phyloP scores from a whole-genome alignment of 495 filamentous ascomycete species.

The Tuber calosporum region DNA sequence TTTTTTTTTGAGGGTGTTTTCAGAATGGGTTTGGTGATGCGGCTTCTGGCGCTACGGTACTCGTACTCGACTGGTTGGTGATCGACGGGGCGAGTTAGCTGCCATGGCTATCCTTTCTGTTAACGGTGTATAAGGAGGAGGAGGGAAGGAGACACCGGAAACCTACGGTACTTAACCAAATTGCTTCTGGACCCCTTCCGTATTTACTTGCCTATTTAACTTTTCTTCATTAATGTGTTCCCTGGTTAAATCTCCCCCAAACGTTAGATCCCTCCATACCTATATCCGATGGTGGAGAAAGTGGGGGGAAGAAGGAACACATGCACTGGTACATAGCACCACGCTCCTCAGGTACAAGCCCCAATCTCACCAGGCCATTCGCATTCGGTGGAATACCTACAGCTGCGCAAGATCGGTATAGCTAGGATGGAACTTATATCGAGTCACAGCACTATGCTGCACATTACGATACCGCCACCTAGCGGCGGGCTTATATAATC shows the following conservation, averaged over 20 bases:
- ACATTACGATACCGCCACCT: too few species aligned
- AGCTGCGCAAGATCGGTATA: constrained; percentile 42
- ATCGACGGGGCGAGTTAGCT: constrained; percentile 49
- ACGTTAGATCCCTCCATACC: not conserved
- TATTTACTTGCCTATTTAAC: not conserved
- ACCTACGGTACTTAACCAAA: not conserved
- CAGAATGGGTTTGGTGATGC: too few species aligned
- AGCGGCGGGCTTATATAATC: not conserved
- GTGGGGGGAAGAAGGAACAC: too few species aligned
- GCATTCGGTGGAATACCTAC: constrained; percentile 53
- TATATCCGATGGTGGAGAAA: too few species aligned
- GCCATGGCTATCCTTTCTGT: constrained; percentile 45
- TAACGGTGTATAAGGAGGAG: too few species aligned
- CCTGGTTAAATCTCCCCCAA: not conserved
- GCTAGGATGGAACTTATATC: too few species aligned
- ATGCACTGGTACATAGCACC: not conserved
- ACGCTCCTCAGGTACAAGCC: constrained; percentile 36
- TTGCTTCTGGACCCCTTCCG: not conserved
- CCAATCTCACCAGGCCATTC: constrained; percentile 48
- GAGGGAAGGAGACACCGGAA: too few species aligned
- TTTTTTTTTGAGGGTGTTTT: too few species aligned
- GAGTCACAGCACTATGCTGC: too few species aligned
- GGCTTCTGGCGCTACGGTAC: too few species aligned
- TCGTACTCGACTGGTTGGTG: constrained; percentile 43
- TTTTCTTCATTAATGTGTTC: not conserved